Evolutionary conservation across 805 yeast species (phyloP).

Genomic region (Debaryomyces tyrocola): DNA sequence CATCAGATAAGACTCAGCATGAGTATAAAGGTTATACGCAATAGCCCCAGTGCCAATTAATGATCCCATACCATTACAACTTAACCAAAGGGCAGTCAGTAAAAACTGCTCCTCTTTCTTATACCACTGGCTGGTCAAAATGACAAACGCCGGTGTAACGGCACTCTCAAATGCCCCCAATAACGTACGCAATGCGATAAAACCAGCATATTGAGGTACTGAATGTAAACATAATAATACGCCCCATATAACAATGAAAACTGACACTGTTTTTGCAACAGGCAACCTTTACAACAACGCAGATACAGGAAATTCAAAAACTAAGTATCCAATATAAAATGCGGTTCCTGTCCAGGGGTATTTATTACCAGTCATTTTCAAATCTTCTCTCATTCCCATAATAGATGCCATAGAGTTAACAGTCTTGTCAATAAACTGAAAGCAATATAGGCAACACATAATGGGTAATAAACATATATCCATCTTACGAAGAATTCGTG

Average conservation of each 20-base stretch:
- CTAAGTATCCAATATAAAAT: constrained; percentile 39
- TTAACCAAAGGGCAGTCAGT: constrained; percentile 36
- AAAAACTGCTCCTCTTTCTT: too few species aligned
- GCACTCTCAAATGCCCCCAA: constrained; percentile 23
- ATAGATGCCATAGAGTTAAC: constrained; percentile 47
- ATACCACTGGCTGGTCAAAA: constrained; percentile 7
- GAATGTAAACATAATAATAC: constrained; percentile 3
- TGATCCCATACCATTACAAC: constrained; percentile 32
- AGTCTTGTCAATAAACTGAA: constrained; percentile 46
- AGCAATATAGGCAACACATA: constrained; percentile 30
- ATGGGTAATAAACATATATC: constrained; percentile 40
- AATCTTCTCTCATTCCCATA: constrained; percentile 42
- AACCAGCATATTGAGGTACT: constrained; percentile 3
- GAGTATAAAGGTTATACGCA: constrained; percentile 16
- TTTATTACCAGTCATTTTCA: constrained; percentile 35
- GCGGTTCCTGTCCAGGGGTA: constrained; percentile 47
- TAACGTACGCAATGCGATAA: constrained; percentile 7
- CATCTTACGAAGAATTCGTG: too few species aligned
- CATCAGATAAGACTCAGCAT: constrained; percentile 10
- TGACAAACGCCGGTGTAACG: constrained; percentile 8
- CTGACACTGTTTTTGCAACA: constrained; percentile 17
- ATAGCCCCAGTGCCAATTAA: constrained; percentile 42
- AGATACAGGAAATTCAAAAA: too few species aligned
- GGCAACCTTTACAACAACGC: constrained; percentile 15
- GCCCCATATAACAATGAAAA: constrained; percentile 13